These are phyloP conservation scores for Lepidium didymum DNA, from an alignment of 345 rosid species.

Conservation along the genomic window DNA sequence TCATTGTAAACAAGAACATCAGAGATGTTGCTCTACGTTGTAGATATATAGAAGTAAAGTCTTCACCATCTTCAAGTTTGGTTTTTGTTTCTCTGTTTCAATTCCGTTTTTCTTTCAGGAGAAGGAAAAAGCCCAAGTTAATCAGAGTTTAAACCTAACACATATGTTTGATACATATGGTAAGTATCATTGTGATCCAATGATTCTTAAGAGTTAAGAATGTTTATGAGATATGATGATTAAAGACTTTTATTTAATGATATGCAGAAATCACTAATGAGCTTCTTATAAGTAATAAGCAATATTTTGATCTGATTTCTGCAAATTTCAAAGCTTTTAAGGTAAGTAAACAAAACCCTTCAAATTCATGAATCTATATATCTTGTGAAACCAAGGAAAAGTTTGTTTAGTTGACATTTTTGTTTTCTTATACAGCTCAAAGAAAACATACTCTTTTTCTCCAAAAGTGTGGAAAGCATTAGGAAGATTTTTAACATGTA, in stretches of 20 bases:
- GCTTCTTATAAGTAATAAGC: constrained; percentile 58
- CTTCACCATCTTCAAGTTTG: background rate
- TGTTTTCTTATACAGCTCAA: constrained; percentile 23
- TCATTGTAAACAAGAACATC: constrained; percentile 45
- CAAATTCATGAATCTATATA: background rate
- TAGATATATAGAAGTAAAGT: constrained; percentile 55
- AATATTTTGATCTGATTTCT: constrained; percentile 40
- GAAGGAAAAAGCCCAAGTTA: constrained; percentile 57
- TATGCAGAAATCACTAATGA: constrained; percentile 28
- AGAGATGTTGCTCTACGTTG: constrained; percentile 79
- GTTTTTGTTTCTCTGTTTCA: background rate
- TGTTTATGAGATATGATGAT: background rate
- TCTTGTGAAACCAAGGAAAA: background rate
- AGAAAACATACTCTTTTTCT: constrained; percentile 38
- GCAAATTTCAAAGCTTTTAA: constrained; percentile 41
- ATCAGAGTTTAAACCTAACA: constrained; percentile 6
- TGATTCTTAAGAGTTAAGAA: background rate
- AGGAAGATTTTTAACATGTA: constrained; percentile 18
- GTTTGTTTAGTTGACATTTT: background rate
- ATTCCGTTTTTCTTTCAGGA: constrained; percentile 28
- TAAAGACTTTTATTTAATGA: background rate
- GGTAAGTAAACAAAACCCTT: constrained; percentile 25
- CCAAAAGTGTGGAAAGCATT: constrained; percentile 35
- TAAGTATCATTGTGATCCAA: background rate
- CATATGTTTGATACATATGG: background rate